Conservation (phyloP, 2,329 filamentous ascomycete genomes). For the Emmonsia crescens region DNA sequence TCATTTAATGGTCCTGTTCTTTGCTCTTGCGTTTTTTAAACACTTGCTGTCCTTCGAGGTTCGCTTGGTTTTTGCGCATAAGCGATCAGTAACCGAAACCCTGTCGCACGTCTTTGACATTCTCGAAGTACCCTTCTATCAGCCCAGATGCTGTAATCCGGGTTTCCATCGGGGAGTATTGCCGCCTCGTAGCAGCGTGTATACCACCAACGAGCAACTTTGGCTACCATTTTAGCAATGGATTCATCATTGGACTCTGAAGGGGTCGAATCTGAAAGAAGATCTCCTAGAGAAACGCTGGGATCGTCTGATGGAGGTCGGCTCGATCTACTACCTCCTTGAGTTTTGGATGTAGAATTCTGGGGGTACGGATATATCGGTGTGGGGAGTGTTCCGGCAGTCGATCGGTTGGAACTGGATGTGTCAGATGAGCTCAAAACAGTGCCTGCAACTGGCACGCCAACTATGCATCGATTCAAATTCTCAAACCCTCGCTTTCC, state of each 20-base stretch:
- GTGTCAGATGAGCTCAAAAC: conserved; percentile 33
- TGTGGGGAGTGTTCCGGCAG: conserved; percentile 13
- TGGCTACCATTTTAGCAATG: conserved; percentile 85
- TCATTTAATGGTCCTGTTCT: not conserved
- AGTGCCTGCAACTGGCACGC: conserved; percentile 38
- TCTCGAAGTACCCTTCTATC: conserved; percentile 66
- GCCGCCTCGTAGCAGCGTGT: conserved; percentile 76
- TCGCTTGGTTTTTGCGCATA: conserved; percentile 69
- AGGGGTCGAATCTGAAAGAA: conserved; percentile 62
- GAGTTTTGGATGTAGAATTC: conserved; percentile 2
- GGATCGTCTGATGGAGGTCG: conserved; percentile 29
- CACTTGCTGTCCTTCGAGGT: conserved; percentile 35
- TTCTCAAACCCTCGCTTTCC: conserved; percentile 38
- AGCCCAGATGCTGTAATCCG: conserved; percentile 62
- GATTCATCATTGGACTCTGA: conserved; percentile 63
- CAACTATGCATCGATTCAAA: conserved; percentile 39
- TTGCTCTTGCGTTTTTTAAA: conserved; percentile 16
- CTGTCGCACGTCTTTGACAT: conserved; percentile 77
- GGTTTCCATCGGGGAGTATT: conserved; percentile 39
- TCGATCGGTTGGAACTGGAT: conserved; percentile 29
- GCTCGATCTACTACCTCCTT: conserved; percentile 3
- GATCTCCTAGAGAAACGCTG: conserved; percentile 50
- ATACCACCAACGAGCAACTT: conserved; percentile 95
- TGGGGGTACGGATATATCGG: conserved; percentile 10
- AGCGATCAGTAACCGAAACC: conserved; percentile 81